phyloP scores from a whole-genome alignment of 1,284 basidiomycete genomes.

The Cutaneotrichosporon daszewskae region DNA sequence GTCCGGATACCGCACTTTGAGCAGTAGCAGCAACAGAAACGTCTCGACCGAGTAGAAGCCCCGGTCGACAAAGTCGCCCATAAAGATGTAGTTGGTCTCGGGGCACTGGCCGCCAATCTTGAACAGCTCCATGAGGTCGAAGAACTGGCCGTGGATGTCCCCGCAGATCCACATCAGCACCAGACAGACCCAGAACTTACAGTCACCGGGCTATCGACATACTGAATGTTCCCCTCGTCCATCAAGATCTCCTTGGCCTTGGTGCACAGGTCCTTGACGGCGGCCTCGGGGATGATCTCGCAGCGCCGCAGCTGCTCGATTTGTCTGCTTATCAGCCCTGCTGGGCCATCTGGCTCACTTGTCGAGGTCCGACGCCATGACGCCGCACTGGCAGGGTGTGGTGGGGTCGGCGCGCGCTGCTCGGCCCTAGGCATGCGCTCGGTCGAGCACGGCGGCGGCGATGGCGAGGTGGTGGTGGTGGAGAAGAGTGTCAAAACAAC shows the following conservation, averaged over 20 bases:
- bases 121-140: slow-evolving; percentile 95
- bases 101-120: slow-evolving; percentile 92
- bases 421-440: no score
- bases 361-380: slow-evolving; percentile 40
- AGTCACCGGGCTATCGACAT: slow-evolving; percentile 92
- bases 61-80: slow-evolving; percentile 96
- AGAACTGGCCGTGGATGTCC: slow-evolving; percentile 98
- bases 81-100: slow-evolving; percentile 95
- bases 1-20: slow-evolving; percentile 97
- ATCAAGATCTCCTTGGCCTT: slow-evolving; percentile 94
- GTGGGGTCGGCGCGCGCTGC: no score
- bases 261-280: slow-evolving; percentile 86
- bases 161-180: slow-evolving; percentile 73
- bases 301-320: slow-evolving; percentile 84
- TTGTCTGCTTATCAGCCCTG: slow-evolving; percentile 50
- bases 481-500: no score
- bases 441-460: no score
- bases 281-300: slow-evolving; percentile 85
- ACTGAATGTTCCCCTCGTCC: slow-evolving; percentile 95
- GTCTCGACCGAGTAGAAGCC: slow-evolving; percentile 98
- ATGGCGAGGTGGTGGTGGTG: no score
- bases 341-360: slow-evolving; percentile 21
- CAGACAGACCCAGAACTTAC: slow-evolving; percentile 53
- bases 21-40: slow-evolving; percentile 84
- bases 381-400: no score